A percentile compares a stretch with the other conserved stretches of the same genome.
Conservation (phyloP, 2,329 filamentous ascomycete species). For the Endoconidiophora laricicola region DNA sequence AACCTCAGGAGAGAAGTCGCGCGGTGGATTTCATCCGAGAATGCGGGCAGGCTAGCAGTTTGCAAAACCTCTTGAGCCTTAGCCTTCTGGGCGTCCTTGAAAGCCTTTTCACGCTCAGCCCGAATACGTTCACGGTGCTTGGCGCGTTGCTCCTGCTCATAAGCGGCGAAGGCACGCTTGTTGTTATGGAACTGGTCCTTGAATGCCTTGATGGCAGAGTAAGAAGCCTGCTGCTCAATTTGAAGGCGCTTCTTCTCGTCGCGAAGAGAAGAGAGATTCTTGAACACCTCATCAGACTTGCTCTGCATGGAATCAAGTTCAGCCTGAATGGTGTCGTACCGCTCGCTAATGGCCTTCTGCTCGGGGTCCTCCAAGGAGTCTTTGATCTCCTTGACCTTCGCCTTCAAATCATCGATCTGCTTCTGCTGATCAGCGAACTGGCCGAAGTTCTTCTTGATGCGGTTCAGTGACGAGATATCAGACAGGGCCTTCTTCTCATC, state of each 20-base stretch:
- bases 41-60: constrained; percentile 73
- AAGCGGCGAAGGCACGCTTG: constrained; percentile 67
- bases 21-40: constrained; percentile 79
- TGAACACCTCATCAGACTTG: constrained; percentile 81
- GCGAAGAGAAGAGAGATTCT: constrained; percentile 66
- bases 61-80: constrained; percentile 60
- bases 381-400: constrained; percentile 75
- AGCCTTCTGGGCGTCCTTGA: constrained; percentile 58
- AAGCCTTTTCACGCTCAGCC: constrained; percentile 60
- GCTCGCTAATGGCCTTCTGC: constrained; percentile 70
- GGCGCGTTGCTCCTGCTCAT: constrained; percentile 69
- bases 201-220: constrained; percentile 60
- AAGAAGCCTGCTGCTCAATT: constrained; percentile 76
- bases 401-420: constrained; percentile 72
- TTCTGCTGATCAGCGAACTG: constrained; percentile 75
- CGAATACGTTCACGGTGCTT: constrained; percentile 60
- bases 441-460: constrained; percentile 80
- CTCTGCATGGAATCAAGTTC: constrained; percentile 84
- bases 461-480: constrained; percentile 69
- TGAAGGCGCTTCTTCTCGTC: constrained; percentile 77
- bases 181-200: constrained; percentile 78
- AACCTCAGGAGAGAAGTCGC: constrained; percentile 77
- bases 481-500: constrained; percentile 89
- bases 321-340: constrained; percentile 69
- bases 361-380: constrained; percentile 85